phyloP scores from a whole-genome alignment of 805 yeast species.

The Yarrowia keelungensis region DNA sequence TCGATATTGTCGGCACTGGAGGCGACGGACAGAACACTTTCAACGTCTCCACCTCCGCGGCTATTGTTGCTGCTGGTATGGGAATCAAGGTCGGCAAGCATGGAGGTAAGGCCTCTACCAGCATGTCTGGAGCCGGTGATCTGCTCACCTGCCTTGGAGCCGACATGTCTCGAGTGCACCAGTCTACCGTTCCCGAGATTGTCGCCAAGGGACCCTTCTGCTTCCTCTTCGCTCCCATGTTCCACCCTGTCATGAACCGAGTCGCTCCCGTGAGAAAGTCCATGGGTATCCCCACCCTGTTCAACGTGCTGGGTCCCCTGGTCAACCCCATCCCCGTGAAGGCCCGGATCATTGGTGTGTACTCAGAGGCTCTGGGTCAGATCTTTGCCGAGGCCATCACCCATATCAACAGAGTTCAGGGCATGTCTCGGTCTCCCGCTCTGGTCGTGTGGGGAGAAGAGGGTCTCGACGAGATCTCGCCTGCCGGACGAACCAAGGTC shows the following conservation, averaged over 20 bases:
- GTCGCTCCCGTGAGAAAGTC: slow-evolving; percentile 80
- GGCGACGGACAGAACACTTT: slow-evolving; percentile 98
- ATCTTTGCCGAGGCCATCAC: slow-evolving; percentile 84
- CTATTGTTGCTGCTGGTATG: slow-evolving; percentile 93
- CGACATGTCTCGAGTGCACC: slow-evolving; percentile 73
- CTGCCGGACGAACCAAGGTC: slow-evolving; percentile 78
- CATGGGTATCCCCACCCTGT: slow-evolving; percentile 89
- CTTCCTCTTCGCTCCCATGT: slow-evolving; percentile 89
- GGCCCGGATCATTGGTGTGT: slow-evolving; percentile 90
- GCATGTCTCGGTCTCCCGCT: slow-evolving; percentile 57
- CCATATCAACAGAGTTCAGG: slow-evolving; percentile 59
- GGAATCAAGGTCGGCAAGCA: slow-evolving; percentile 84
- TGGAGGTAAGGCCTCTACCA: slow-evolving; percentile 97
- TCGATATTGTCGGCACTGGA: slow-evolving; percentile 98
- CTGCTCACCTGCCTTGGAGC: slow-evolving; percentile 81
- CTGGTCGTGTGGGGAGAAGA: slow-evolving; percentile 93
- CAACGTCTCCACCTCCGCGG: slow-evolving; percentile 93
- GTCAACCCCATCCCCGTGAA: slow-evolving; percentile 85
- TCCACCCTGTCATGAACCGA: slow-evolving; percentile 88
- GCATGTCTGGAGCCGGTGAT: slow-evolving; percentile 94
- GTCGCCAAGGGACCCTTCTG: slow-evolving; percentile 59
- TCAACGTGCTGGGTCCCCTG: slow-evolving; percentile 92
- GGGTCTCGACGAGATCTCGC: slow-evolving; percentile 93
- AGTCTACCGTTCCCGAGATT: slow-evolving; percentile 64
- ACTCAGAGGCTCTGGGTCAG: slow-evolving; percentile 76